A percentile compares a stretch with the other conserved stretches of the same genome.
Conservation (phyloP, 805 yeast genomes). For the Lipomyces starkeyi region DNA sequence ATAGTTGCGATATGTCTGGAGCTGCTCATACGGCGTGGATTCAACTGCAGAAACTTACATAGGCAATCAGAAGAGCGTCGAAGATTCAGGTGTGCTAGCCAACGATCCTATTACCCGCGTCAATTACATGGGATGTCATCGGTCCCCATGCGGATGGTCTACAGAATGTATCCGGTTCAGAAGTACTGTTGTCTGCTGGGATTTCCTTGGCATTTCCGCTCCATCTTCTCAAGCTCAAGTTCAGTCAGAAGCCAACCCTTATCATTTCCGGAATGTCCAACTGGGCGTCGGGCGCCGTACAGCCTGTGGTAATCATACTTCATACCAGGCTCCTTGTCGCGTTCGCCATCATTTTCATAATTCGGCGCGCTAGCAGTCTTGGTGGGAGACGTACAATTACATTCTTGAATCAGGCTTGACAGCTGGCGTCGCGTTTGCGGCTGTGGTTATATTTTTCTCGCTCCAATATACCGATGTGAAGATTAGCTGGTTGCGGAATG, state of each 20-base stretch:
- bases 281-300: constrained; percentile 31
- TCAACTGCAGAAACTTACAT: constrained; percentile 67
- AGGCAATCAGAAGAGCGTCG: constrained; percentile 53
- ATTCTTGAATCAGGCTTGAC: constrained; percentile 68
- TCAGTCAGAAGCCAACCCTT: constrained; percentile 9
- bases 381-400: constrained; percentile 81
- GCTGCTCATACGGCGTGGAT: constrained; percentile 58
- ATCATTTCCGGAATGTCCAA: constrained; percentile 5
- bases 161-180: constrained; percentile 23
- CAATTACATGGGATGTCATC: constrained; percentile 22
- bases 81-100: constrained; percentile 13
- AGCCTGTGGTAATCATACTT: constrained; percentile 24
- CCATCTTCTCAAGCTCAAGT: constrained; percentile 14
- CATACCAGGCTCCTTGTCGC: constrained; percentile 45
- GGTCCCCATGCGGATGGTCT: constrained; percentile 17
- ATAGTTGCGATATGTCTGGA: no score
- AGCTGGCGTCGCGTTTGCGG: constrained; percentile 68
- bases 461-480: constrained; percentile 46
- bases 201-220: constrained; percentile 25
- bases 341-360: constrained; percentile 54
- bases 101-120: constrained; percentile 14
- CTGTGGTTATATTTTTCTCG: constrained; percentile 60
- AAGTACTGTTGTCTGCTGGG: constrained; percentile 33
- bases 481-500: constrained; percentile 65
- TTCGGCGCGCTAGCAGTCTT: constrained; percentile 61